Evolutionary conservation across 1,139 yeast genomes (phyloP).

Genomic region (Torulaspora pretoriensis): DNA sequence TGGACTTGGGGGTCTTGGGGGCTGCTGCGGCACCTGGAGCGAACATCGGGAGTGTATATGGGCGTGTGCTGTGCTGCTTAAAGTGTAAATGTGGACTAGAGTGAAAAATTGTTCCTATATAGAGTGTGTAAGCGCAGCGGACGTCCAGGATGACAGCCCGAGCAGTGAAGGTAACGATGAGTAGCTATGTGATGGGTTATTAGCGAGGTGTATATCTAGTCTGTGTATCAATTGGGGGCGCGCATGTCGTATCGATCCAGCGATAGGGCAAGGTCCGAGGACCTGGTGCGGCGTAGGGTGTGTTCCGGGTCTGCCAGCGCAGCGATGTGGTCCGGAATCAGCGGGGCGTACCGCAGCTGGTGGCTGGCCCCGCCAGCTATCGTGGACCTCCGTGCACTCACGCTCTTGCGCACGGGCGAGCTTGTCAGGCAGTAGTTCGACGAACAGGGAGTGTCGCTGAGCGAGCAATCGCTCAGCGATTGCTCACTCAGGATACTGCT

Average conservation of each 20-base stretch:
- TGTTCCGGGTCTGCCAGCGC: slow-evolving; percentile 5
- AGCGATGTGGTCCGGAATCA: slow-evolving; percentile 5
- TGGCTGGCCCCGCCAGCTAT: slow-evolving; percentile 6
- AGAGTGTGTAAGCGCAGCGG: not conserved
- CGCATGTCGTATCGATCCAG: slow-evolving; percentile 13
- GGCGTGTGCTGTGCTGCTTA: no score
- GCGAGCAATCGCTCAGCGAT: slow-evolving; percentile 11
- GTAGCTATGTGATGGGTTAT: slow-evolving; percentile 1
- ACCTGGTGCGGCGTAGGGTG: slow-evolving; percentile 9
- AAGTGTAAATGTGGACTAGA: not conserved
- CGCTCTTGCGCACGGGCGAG: slow-evolving; percentile 2
- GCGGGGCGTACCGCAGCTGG: slow-evolving; percentile 2
- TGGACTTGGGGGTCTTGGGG: slow-evolving; percentile 38
- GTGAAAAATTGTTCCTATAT: slow-evolving; percentile 5
- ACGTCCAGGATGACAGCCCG: not conserved
- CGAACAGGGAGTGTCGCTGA: slow-evolving; percentile 13
- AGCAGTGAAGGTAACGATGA: not conserved
- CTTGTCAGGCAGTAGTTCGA: slow-evolving; percentile 11
- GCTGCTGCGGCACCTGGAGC: slow-evolving; percentile 23
- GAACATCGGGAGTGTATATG: slow-evolving; percentile 22
- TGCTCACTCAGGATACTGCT: slow-evolving; percentile 9
- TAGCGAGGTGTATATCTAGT: slow-evolving; percentile 2
- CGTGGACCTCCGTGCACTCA: slow-evolving; percentile 2
- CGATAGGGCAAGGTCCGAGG: slow-evolving; percentile 9
- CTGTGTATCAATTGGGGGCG: slow-evolving; percentile 2